Evolutionary conservation across 2,329 filamentous ascomycete genomes (phyloP), one percentile per base, ranked within the genome.

Genomic region (Ampelomyces quisqualis): DNA sequence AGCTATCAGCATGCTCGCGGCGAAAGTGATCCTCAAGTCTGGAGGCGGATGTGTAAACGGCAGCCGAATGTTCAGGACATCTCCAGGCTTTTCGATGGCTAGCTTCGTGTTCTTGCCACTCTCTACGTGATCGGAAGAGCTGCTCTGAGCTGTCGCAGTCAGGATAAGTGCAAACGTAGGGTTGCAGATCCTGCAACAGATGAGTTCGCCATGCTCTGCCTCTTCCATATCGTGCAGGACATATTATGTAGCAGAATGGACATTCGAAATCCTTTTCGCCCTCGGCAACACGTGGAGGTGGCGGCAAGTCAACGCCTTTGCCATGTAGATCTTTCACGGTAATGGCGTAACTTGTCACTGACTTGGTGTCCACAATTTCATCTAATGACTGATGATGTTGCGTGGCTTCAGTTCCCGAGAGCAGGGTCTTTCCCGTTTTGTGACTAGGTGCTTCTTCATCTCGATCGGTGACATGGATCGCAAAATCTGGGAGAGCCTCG

Each of bases 201-300:
- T 68, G 66, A 1, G 62, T 64, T 33, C 57, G 59, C 66, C 65
- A 69, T 7, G 62, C 35, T 27, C 63, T 51, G 5, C 57, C 58
- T 38, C 51, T 59, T 0, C 61, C 58, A 22, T 69, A 68, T 37
- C 65, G 48, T n/a, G 63, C 54, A 3, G 66, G 66, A 32, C 66
- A 69, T 14, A 69, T 67, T n/a, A 67, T 60, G 38, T 58, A 68
- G 36, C 66, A 69, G 39, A 64, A 68, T 1, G 66, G 65, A 33
- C 66, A 69, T 28, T 68, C 66, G 22, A 69, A 69, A 36, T 69
- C 66, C 21, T 55, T 61, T 11, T 67, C 60, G 2, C 59, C 56
- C 27, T 54, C 54, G 5, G 64, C 62, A 14, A 45, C 38, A 41
- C 53, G 62, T 2, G 66, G 66, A 14, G 65, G 64, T 9, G 62